These are phyloP conservation scores for Artemisia tridentata DNA, from an alignment of 129 eudicot species.

Conservation along the genomic window DNA sequence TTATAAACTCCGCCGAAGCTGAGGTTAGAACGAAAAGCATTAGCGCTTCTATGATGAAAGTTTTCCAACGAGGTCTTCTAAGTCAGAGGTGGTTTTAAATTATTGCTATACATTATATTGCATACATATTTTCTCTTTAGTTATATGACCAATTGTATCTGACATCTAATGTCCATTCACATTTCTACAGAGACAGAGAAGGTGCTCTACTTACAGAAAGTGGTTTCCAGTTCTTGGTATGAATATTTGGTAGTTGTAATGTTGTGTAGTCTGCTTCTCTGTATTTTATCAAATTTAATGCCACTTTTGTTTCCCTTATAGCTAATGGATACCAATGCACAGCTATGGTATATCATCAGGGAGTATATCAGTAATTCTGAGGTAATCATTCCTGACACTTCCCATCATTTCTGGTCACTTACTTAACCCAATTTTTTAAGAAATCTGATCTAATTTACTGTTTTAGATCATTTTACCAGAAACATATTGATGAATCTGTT, in stretches of 20 bases:
- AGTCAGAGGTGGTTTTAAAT: slow-evolving; percentile 59
- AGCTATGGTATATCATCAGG: slow-evolving; percentile 94
- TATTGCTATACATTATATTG: slow-evolving; percentile 10
- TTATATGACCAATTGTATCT: not conserved
- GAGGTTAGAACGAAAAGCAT: slow-evolving; percentile 66
- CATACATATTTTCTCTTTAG: slow-evolving; percentile 4
- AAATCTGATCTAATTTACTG: slow-evolving; percentile 17
- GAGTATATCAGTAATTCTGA: slow-evolving; percentile 86
- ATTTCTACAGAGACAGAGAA: slow-evolving; percentile 68
- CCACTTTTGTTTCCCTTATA: slow-evolving; percentile 35
- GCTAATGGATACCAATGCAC: slow-evolving; percentile 98
- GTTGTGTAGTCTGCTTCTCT: slow-evolving; percentile 7
- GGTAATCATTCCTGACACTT: slow-evolving; percentile 43
- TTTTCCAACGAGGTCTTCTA: slow-evolving; percentile 87
- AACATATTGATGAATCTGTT: not conserved
- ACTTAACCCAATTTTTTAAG: slow-evolving; percentile 12
- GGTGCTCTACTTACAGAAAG: slow-evolving; percentile 79
- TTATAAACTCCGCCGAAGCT: slow-evolving; percentile 79
- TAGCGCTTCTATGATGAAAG: slow-evolving; percentile 91
- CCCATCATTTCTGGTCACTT: slow-evolving; percentile 16
- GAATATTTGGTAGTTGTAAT: slow-evolving; percentile 12
- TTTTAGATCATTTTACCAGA: not conserved
- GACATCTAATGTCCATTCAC: slow-evolving; percentile 10
- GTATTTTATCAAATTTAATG: slow-evolving; percentile 17
- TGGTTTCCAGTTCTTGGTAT: slow-evolving; percentile 97